Conservation (phyloP, 495 filamentous ascomycete genomes). For the Mytilinidion resinicola region DNA sequence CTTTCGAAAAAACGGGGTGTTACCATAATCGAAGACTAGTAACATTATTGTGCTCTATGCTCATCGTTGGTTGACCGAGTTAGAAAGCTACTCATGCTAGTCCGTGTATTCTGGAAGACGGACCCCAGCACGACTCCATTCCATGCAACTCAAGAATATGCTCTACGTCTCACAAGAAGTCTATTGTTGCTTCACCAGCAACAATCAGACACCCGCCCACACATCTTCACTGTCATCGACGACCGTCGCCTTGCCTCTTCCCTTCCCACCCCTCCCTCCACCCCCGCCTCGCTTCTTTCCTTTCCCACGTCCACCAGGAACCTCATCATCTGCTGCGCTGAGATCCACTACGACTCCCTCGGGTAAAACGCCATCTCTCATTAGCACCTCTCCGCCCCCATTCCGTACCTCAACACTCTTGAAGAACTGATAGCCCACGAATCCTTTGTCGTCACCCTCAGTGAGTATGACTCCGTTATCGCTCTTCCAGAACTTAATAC, state of each 20-base stretch:
- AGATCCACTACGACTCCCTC: slow-evolving; percentile 20
- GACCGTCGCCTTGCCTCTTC: slow-evolving; percentile 4
- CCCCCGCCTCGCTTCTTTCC: slow-evolving; percentile 9
- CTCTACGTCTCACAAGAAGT: too few species aligned
- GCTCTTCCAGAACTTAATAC: slow-evolving; percentile 74
- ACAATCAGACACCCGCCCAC: background rate
- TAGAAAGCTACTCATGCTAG: too few species aligned
- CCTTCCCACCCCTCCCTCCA: slow-evolving; percentile 13
- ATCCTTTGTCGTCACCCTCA: slow-evolving; percentile 32
- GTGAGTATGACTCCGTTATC: slow-evolving; percentile 63
- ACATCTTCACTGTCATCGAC: slow-evolving; percentile 20
- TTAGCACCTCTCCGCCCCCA: slow-evolving; percentile 27
- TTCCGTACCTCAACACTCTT: slow-evolving; percentile 33
- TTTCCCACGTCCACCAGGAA: background rate
- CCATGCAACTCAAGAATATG: too few species aligned
- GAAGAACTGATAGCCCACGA: slow-evolving; percentile 34
- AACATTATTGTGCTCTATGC: too few species aligned
- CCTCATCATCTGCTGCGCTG: slow-evolving; percentile 18
- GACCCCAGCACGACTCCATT: too few species aligned
- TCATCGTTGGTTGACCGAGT: too few species aligned
- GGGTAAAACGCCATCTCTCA: slow-evolving; percentile 30
- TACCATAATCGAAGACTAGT: too few species aligned
- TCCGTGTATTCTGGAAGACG: too few species aligned
- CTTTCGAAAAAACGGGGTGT: too few species aligned
- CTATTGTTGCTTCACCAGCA: too few species aligned